Base-by-base conservation (phyloP, 1,139 yeast species). In the Saccharomyces hybrid region DNA sequence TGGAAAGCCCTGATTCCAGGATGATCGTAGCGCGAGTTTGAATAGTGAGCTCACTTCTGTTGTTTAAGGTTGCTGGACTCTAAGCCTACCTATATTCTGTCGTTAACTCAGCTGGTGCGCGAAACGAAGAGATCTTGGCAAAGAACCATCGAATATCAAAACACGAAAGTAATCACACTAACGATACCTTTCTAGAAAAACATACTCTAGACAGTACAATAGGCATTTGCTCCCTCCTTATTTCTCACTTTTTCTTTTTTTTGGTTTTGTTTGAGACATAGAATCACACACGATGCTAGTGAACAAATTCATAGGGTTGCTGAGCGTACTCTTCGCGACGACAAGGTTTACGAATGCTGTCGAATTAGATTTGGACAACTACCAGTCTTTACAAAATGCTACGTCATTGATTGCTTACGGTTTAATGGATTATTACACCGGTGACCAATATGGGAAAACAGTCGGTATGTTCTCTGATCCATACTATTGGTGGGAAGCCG, bases 401-500 rank as follows among this genome's bases (percentile, higher is more conserved):
- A 79, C 88, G 8, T 74, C 80, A 7, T 71, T 85, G 52, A 70
- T 88, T 42, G 80, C 88, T 2, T 70, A 78, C 42, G 97, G 97
- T 58, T 69, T 88, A 59, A 78, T 91, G 78, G 91, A 89, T 73
- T 91, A 91, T 71, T 89, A 90, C 68, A 84, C 83, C 50, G 96
- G 96, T 46, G 64, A 73, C 50, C 72, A 79, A 32, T 72, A 75
- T 54, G 96, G 96, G 47, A 87, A 90, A 42, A 79, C 89, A 24
- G 73, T 88, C 48, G 98, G 98, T 53, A 83, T 85, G 93, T 87
- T 90, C 70, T 73, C 86, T 1, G 71, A 74, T 68, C 97, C 97
- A 0, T 90, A 90, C 77, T 91, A 90, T 76, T 91, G 97, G 97
- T 90, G 97, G 97, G 93, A 90, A 74, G 96, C 96, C 38, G 98